phyloP scores from a whole-genome alignment of 2,329 filamentous ascomycete species.

The Xylaria digitata region DNA sequence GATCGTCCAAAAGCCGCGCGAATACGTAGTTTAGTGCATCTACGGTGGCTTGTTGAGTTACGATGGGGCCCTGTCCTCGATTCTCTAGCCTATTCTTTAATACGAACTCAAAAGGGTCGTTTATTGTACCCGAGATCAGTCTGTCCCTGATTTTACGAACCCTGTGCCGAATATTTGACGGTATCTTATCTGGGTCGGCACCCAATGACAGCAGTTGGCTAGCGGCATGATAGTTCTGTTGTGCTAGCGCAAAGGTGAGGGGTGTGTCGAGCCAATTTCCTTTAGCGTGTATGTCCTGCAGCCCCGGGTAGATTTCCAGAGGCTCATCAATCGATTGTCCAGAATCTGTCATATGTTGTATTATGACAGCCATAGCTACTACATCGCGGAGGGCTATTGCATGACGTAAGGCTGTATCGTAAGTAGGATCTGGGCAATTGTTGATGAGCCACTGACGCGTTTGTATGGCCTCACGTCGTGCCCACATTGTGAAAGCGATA shows the following conservation, averaged over 20 bases:
- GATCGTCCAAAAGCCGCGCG: background rate
- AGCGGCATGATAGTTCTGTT: slow-evolving; percentile 9
- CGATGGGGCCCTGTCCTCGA: too few relatives aligned
- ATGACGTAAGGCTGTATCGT: background rate
- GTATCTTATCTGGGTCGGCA: slow-evolving; percentile 10
- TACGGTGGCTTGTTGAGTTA: too few relatives aligned
- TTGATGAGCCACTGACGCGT: background rate
- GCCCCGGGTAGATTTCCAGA: too few relatives aligned
- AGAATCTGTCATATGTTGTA: background rate
- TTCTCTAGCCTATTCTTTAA: background rate
- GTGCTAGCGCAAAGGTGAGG: background rate
- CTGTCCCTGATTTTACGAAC: background rate
- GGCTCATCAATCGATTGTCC: background rate
- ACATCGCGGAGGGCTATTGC: slow-evolving; percentile 2
- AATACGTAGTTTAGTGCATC: background rate
- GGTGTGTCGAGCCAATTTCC: slow-evolving; percentile 1
- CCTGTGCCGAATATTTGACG: slow-evolving; percentile 32
- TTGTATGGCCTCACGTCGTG: background rate
- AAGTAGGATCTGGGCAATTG: background rate
- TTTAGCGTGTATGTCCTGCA: too few relatives aligned
- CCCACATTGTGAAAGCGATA: background rate
- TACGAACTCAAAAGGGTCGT: background rate
- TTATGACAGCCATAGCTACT: background rate
- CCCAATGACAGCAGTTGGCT: background rate
- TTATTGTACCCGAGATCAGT: background rate